Evolutionary conservation across 257 asterid species (phyloP).

Genomic region (Forsythia suspensa): DNA sequence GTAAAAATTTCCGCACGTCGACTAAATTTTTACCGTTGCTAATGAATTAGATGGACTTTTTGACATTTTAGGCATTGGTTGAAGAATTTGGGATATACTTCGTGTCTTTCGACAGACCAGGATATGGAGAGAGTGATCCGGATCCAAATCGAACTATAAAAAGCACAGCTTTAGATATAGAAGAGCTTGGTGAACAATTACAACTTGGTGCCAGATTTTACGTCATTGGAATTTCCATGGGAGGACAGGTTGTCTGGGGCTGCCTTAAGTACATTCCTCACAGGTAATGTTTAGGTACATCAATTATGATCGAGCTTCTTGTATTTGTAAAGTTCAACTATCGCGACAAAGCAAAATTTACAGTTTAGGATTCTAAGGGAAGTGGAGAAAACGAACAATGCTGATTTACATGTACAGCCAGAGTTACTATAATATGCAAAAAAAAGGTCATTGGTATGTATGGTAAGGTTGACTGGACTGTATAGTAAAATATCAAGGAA

Average conservation of each 20-base stretch:
- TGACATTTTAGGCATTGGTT: conserved; percentile 42
- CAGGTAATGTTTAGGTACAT: conserved; percentile 36
- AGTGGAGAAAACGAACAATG: background rate
- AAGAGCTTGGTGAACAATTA: conserved; percentile 67
- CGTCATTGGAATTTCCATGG: conserved; percentile 67
- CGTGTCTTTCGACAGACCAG: conserved; percentile 74
- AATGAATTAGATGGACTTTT: background rate
- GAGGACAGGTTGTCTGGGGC: conserved; percentile 77
- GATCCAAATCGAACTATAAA: conserved; percentile 54
- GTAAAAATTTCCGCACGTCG: background rate
- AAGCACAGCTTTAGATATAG: conserved; percentile 63
- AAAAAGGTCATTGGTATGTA: background rate
- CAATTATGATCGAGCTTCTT: background rate
- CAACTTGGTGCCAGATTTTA: conserved; percentile 62
- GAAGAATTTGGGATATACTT: conserved; percentile 59
- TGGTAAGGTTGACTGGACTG: background rate
- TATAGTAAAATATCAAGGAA: too few relatives aligned
- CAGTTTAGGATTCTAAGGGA: background rate
- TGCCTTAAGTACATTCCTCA: conserved; percentile 72
- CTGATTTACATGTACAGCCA: background rate
- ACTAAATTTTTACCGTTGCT: background rate
- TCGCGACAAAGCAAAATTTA: too few relatives aligned
- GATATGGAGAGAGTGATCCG: conserved; percentile 87
- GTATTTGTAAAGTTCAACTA: background rate
- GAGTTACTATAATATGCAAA: background rate